Evolutionary conservation across 2,329 filamentous ascomycete genomes (phyloP), one percentile per base, ranked within the genome.

Genomic region (Verticillium isaacii): DNA sequence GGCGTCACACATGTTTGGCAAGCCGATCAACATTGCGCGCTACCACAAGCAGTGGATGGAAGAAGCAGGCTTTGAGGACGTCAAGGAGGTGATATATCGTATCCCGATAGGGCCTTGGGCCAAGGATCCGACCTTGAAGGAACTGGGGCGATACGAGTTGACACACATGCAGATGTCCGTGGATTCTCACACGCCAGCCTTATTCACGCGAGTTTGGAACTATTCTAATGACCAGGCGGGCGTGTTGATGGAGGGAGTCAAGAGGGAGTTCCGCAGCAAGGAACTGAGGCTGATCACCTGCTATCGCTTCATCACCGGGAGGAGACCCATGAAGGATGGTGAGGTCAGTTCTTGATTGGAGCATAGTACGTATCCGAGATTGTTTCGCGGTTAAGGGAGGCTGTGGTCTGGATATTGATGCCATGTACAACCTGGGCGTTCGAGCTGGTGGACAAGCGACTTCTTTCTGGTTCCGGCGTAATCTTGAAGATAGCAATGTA

Each of bases 121-220:
- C 32, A 77, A 74, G 59, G 72, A 77, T 1, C 69, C 70, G 3
- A 62, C 65, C 2, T 62, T 77, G 39, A 77, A 77, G 60, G 74
- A 77, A 57, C 64, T 77, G 0, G 75, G 75, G 41, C 66, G 67
- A 0, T 77, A 70, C 58, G 75, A 77, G 67, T 67, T 73, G 54
- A 67, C 72, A 0, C 74, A 78, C 55, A 77, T 78, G 75, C 75
- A 78, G 60, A 77, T 78, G 76, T 75, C 75, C 17, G 75, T 75
- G 2, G 76, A 75, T 56, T 77, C 76, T 12, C 74, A 78, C 59
- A 77, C 74, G 1, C 75, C 74, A 0, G 76, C 76, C 0, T 67
- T 78, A 11, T 76, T 78, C 62, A 75, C 75, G 0, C 70, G 76
- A 1, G 75, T 77, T 0, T 71, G 69, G 63, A 70, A 72, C 56